Evolutionary conservation across 768 basidiomycete species (phyloP), one percentile per base, ranked within the genome.

Genomic region (Kwoniella botswanensis): DNA sequence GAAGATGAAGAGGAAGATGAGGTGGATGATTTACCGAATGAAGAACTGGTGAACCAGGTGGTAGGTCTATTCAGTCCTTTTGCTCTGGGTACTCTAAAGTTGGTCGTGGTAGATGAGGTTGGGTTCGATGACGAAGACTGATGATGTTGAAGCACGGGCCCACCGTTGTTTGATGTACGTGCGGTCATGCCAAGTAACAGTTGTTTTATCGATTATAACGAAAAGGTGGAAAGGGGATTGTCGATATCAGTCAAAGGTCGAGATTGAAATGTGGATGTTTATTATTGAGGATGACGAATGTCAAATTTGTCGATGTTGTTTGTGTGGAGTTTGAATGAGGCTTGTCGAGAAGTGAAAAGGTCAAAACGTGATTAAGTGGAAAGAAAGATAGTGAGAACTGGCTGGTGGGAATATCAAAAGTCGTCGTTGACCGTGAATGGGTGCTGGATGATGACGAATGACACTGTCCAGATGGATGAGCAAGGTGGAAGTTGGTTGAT

Each of bases 1-100:
- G 65, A 55, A 21, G 63, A 61, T 2, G 44, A 57, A 3, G 63
- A 65, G 53, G 63, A 63, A 7, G 72, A 67, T 7, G 72, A 73
- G 9, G 56, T 44, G 18, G 68, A 70, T n/a, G 62, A 67, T 46
- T 65, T 63, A 55, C 68, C 71, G 21, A 67, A 63, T 29, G 65
- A 26, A 18, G 55, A 13, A 26, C 58, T 42, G 63, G 42, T 56
- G 56, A 94, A 62, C 87, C 90, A 79, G 93, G 93, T 78, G 92
- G 93, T 43, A 92, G 87, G 68, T 91, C 92, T 92, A 75, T 60
- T 68, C 29, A 67, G 54, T 54, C 67, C 73, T 67, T 74, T 74
- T n/a, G 42, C 53, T 66, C 65, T 59, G 10, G 70, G 73, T 15
- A 74, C 68, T 52, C 57, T 66, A 22, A 73, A 73, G 4, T 53